phyloP scores from a whole-genome alignment of 345 rosid genomes.

The Aegle marmelos region DNA sequence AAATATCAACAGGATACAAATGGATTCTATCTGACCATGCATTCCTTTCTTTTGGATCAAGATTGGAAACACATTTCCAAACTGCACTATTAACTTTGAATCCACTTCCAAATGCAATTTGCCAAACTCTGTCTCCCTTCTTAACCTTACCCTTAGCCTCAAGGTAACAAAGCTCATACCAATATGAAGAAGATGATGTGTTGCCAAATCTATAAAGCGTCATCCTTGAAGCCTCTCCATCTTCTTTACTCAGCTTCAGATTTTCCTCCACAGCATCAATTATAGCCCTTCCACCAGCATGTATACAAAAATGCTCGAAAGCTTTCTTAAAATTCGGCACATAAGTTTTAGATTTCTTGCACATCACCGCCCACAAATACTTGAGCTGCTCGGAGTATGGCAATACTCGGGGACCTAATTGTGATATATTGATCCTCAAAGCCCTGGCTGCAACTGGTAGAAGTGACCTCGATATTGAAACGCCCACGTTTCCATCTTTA shows the following conservation, averaged over 20 bases:
- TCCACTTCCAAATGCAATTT: conserved; percentile 69
- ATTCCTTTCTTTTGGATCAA: conserved; percentile 33
- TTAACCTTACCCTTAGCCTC: conserved; percentile 56
- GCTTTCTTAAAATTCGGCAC: conserved; percentile 58
- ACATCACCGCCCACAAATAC: conserved; percentile 30
- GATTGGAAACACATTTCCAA: conserved; percentile 50
- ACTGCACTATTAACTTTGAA: conserved; percentile 64
- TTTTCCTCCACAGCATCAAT: conserved; percentile 53
- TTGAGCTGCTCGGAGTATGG: conserved; percentile 55
- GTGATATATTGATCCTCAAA: conserved; percentile 40
- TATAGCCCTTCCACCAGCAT: conserved; percentile 56
- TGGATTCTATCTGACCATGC: conserved; percentile 64
- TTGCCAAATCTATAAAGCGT: conserved; percentile 59
- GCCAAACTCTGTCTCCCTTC: conserved; percentile 55
- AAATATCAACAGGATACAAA: conserved; percentile 37
- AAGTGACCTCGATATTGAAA: conserved; percentile 50
- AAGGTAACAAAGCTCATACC: conserved; percentile 70
- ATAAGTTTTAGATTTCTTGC: conserved; percentile 23
- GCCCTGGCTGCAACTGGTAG: conserved; percentile 37
- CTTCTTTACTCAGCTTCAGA: conserved; percentile 52
- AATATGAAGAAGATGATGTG: conserved; percentile 64
- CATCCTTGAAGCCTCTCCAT: conserved; percentile 64
- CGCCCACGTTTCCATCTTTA: conserved; percentile 44
- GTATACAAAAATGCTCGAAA: conserved; percentile 62
- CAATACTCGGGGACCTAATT: conserved; percentile 49